Conservation (phyloP, 1,284 basidiomycete species). For the Phlebopus sp. region DNA sequence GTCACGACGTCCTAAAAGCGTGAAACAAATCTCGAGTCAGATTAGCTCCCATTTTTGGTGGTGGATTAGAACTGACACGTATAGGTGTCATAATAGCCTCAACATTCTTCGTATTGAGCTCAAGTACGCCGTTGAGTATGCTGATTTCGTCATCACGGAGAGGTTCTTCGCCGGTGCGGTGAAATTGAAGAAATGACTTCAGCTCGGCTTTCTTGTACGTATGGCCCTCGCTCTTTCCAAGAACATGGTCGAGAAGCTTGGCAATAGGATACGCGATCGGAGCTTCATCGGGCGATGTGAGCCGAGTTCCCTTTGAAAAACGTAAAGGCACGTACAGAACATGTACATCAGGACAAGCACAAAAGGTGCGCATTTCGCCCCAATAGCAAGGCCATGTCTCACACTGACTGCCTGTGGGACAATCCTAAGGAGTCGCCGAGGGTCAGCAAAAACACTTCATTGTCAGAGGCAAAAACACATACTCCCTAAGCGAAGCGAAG, state of each 20-base stretch:
- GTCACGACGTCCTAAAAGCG: slow-evolving; percentile 70
- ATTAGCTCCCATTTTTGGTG: neutral
- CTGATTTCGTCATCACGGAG: slow-evolving; percentile 86
- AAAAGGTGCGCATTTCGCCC: slow-evolving; percentile 82
- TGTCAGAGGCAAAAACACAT: slow-evolving; percentile 16
- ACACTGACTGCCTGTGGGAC: slow-evolving; percentile 90
- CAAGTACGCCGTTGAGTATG: slow-evolving; percentile 86
- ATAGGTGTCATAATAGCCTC: slow-evolving; percentile 88
- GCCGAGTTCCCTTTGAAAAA: neutral
- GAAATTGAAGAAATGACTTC: slow-evolving; percentile 91
- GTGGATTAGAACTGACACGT: slow-evolving; percentile 41
- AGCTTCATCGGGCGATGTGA: slow-evolving; percentile 38
- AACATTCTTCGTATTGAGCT: slow-evolving; percentile 82
- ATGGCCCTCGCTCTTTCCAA: slow-evolving; percentile 69
- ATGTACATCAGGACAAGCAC: slow-evolving; percentile 81
- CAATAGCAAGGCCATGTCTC: slow-evolving; percentile 86
- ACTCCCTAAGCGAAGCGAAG: slow-evolving; percentile 42
- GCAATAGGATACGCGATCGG: slow-evolving; percentile 89
- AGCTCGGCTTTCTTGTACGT: slow-evolving; percentile 93
- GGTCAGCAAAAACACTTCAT: neutral
- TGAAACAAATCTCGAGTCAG: neutral
- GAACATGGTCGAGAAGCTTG: slow-evolving; percentile 76
- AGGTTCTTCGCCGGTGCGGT: slow-evolving; percentile 83
- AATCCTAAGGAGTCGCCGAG: slow-evolving; percentile 48
- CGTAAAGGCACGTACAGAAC: slow-evolving; percentile 46